Conservation (phyloP, 352 stramenopile genomes). For the Phytophthora europaea region DNA sequence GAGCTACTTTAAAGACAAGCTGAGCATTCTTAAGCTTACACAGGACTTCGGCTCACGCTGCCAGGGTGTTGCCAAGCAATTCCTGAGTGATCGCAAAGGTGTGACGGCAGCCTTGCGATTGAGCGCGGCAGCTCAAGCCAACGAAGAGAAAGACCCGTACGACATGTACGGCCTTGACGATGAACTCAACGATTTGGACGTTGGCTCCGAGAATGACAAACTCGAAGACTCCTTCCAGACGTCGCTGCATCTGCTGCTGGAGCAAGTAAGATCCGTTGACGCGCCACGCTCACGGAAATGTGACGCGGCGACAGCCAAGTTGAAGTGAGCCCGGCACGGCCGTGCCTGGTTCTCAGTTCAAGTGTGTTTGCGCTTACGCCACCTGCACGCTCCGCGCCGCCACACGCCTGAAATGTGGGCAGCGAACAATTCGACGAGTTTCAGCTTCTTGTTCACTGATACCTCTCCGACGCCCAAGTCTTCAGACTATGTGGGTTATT, state of each 20-base stretch:
- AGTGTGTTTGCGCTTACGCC: too few species aligned
- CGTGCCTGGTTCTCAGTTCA: too few species aligned
- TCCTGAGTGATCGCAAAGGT: slow-evolving; percentile 38
- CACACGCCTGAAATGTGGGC: too few species aligned
- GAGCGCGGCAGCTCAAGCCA: slow-evolving; percentile 2
- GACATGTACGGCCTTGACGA: slow-evolving; percentile 33
- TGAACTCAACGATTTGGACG: slow-evolving; percentile 22
- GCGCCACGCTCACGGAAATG: too few species aligned
- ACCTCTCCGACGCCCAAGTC: too few species aligned
- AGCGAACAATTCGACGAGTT: too few species aligned
- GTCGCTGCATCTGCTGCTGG: slow-evolving; percentile 31
- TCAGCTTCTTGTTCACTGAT: too few species aligned
- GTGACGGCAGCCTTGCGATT: slow-evolving; percentile 20
- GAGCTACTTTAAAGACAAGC: slow-evolving; percentile 51
- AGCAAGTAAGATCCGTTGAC: slow-evolving; percentile 51
- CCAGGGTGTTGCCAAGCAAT: slow-evolving; percentile 44
- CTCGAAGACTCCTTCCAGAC: slow-evolving; percentile 39
- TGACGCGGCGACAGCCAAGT: too few species aligned
- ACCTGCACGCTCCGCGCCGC: too few species aligned
- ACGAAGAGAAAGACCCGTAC: slow-evolving; percentile 26
- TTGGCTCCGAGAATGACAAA: slow-evolving; percentile 33
- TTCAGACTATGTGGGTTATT: too few species aligned
- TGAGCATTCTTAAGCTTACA: slow-evolving; percentile 64
- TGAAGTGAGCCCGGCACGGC: too few species aligned
- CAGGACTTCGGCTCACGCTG: slow-evolving; percentile 58